Evolutionary conservation across 306 rosid species (phyloP), one percentile per base, ranked within the genome.

Genomic region (Glycine latifolia): DNA sequence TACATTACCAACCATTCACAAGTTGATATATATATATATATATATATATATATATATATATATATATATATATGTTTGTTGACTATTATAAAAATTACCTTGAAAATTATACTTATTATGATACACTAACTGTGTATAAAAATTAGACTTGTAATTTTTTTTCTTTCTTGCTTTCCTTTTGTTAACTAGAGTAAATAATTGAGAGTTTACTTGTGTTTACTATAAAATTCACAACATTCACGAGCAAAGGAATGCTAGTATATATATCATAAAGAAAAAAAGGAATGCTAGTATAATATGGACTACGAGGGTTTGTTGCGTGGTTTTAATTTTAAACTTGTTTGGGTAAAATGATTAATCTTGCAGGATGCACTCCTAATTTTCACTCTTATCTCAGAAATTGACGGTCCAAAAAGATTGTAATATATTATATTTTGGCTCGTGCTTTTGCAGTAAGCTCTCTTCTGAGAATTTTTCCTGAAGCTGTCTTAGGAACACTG

Each of bases 381-480:
- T 73, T 50, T 7, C 26, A 49, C 33, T 71, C 20, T 20, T 20
- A 37, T 54, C 44, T 7, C 33, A 41, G 48, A 43, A 54, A 14
- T 20, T 37, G 43, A 50, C 3, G 31, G 20, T 10, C 70, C 10
- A 73, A 67, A 66, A 2, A 12, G 15, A 4, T 15, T 54, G 48
- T 8, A 33, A 43, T 14, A 33, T 54, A 72, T 85, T 77, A 95
- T 26, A 93, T 82, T 85, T 89, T 90, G 77, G 99, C 81, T 69
- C 92, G 71, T 15, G 79, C 93, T 89, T 89, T 92, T 71, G 89
- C 87, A 20, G 93, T 90, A 55, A 93, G 94, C 82, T 90, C 95
- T 88, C 97, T 87, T 84, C 99, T 82, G 20, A 95, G 97, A 59
- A 93, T 91, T 83, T 95, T 95, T 39, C 97, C 99, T 4, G 99